Conservation (phyloP, 371 early-diverging fungal species). For the Rhizopus microsporus region DNA sequence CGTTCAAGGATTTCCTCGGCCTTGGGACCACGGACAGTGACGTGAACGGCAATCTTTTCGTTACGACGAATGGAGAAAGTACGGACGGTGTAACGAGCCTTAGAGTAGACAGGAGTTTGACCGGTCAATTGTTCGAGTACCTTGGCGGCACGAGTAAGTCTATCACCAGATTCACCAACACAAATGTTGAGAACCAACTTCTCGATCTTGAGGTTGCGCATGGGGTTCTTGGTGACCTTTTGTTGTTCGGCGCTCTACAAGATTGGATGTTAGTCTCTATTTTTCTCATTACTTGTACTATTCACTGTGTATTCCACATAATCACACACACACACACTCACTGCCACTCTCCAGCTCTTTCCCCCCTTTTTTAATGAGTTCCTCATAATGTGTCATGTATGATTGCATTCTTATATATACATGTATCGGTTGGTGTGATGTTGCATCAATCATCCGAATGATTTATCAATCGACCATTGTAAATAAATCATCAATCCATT, state of each 20-base stretch:
- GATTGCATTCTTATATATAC: too few relatives aligned
- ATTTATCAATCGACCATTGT: neutral
- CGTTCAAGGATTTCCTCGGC: conserved; percentile 96
- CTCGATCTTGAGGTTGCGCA: conserved; percentile 97
- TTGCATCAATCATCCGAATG: neutral
- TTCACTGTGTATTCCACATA: neutral
- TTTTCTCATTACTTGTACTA: neutral
- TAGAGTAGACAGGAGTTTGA: conserved; percentile 99
- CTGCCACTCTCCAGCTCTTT: neutral
- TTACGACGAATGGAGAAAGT: conserved; percentile 99
- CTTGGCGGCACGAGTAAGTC: conserved; percentile 99
- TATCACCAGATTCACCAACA: conserved; percentile 99
- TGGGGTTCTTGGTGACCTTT: conserved; percentile 77
- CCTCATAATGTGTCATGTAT: neutral
- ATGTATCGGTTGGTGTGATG: neutral
- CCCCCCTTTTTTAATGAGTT: neutral
- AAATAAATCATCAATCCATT: conserved; percentile 14
- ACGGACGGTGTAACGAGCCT: conserved; percentile 99
- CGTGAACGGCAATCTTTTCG: conserved; percentile 99
- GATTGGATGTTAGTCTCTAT: conserved; percentile 1
- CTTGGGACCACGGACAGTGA: conserved; percentile 95
- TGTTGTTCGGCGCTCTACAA: conserved; percentile 67
- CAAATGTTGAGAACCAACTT: conserved; percentile 99
- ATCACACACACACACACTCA: neutral
- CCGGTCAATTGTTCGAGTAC: conserved; percentile 99